phyloP scores from a whole-genome alignment of 1,139 yeast species.

The Blastobotrys capitulatus region DNA sequence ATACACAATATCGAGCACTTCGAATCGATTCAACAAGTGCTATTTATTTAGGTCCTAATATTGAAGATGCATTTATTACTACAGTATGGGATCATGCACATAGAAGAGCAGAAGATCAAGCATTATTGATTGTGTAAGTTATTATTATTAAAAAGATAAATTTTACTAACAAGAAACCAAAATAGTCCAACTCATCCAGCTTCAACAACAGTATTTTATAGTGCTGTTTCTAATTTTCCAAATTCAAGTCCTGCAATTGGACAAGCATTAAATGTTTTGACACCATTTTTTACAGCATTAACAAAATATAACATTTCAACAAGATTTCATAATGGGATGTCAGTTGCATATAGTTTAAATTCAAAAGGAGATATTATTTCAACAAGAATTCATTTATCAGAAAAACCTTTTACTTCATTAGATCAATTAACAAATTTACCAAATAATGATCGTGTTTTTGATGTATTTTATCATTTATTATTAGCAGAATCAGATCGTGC shows the following conservation, averaged over 20 bases:
- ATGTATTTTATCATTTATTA: slow-evolving; percentile 37
- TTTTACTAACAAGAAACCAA: neutral
- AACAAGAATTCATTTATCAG: slow-evolving; percentile 31
- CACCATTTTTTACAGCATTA: slow-evolving; percentile 37
- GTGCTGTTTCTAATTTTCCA: slow-evolving; percentile 33
- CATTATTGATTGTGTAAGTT: slow-evolving; percentile 34
- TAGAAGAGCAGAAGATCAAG: slow-evolving; percentile 38
- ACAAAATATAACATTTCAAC: slow-evolving; percentile 35
- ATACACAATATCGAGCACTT: slow-evolving; percentile 27
- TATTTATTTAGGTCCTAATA: slow-evolving; percentile 29
- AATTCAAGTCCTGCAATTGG: slow-evolving; percentile 32
- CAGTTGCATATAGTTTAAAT: slow-evolving; percentile 30
- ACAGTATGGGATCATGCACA: slow-evolving; percentile 38
- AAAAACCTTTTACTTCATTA: slow-evolving; percentile 28
- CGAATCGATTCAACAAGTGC: slow-evolving; percentile 33
- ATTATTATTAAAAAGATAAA: neutral
- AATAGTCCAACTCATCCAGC: slow-evolving; percentile 29
- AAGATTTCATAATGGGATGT: slow-evolving; percentile 35
- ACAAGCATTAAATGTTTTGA: slow-evolving; percentile 34
- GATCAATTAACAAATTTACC: slow-evolving; percentile 33
- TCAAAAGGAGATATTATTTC: slow-evolving; percentile 33
- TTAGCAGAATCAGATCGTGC: slow-evolving; percentile 31
- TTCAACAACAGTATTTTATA: slow-evolving; percentile 30
- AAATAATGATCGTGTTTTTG: slow-evolving; percentile 31
- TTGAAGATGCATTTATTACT: slow-evolving; percentile 33